Evolutionary conservation across 495 filamentous ascomycete species (phyloP), one percentile per base, ranked within the genome.

Genomic region (Hypoxylon rickii): DNA sequence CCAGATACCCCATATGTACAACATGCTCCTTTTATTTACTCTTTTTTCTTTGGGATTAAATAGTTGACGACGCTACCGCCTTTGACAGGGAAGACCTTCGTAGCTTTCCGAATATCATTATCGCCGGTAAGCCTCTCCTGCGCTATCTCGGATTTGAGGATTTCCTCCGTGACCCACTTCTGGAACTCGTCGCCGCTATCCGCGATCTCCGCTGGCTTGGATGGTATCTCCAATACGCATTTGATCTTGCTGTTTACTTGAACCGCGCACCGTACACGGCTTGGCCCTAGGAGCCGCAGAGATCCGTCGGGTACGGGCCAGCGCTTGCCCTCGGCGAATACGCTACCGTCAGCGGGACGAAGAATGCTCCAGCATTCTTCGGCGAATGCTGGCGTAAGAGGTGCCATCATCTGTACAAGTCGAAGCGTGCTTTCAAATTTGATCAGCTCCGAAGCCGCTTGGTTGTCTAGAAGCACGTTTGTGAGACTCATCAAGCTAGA

Each of bases 401-500:
- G 90, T 0, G 89, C 86, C 55, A 91, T 71, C 70, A 96, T 82
- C 12, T 81, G 80, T 22, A 95, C 61, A 17, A 95, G 76, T 18
- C 74, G 70, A 2, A 55, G 58, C 1, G 73, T 62, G 7, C 73
- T 71, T 33, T 76, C 72, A 18, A 46, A 12, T 42, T 56, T 62
- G 40, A 79, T 54, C 5, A 37, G 11, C 16, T 50, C 37, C 21
- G 54, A 62, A n/a, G 67, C 65, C 19, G 31, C 20, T 0, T 54
- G 37, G 6, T 65, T 48, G 3, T 68, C 70, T 16, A 67, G 54
- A 19, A 96, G 74, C 2, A 72, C 55, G 64, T 95, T 93, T 10
- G 89, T 90, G 2, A 96, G 78, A 13, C 80, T 82, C 72, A 87
- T 96, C 26, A 96, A 75, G 59, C 91, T 88, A 1, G 88, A 91